Percentiles rank a stretch among this genome's conserved stretches.
phyloP scores from a whole-genome alignment of 495 filamentous ascomycete genomes.

The Talaromyces thailandensis region DNA sequence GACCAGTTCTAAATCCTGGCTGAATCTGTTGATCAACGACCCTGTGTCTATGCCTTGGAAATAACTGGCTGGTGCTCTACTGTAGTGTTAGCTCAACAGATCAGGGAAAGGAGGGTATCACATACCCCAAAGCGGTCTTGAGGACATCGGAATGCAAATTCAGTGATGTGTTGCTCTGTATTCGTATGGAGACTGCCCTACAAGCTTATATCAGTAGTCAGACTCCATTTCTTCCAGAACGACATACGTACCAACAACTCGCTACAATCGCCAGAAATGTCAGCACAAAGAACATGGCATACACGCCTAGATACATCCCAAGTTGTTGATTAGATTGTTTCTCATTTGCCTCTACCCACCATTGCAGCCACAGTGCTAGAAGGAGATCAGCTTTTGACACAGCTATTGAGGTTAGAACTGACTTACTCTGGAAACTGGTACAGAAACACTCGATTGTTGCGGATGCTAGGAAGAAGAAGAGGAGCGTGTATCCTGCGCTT shows the following conservation, averaged over 20 bases:
- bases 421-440: slow-evolving; percentile 10
- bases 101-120: not conserved
- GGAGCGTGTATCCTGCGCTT: slow-evolving; percentile 20
- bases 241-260: slow-evolving; percentile 22
- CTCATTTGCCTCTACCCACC: slow-evolving; percentile 33
- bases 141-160: slow-evolving; percentile 19
- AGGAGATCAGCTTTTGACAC: not conserved
- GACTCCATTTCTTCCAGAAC: not conserved
- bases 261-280: slow-evolving; percentile 17
- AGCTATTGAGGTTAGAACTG: not conserved
- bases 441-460: slow-evolving; percentile 22
- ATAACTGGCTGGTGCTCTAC: slow-evolving; percentile 28
- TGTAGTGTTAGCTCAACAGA: not conserved
- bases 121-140: slow-evolving; percentile 14
- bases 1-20: slow-evolving; percentile 33
- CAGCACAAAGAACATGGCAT: slow-evolving; percentile 24
- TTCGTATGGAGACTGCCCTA: slow-evolving; percentile 11
- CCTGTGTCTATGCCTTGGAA: slow-evolving; percentile 16
- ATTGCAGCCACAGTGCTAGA: slow-evolving; percentile 35
- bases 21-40: slow-evolving; percentile 25
- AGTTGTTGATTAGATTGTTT: slow-evolving; percentile 19
- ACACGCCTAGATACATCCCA: slow-evolving; percentile 38
- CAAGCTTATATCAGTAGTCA: not conserved
- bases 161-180: slow-evolving; percentile 24
- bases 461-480: slow-evolving; percentile 5